phyloP scores from a whole-genome alignment of 2,329 filamentous ascomycete genomes.

The Cordyceps cicadae region DNA sequence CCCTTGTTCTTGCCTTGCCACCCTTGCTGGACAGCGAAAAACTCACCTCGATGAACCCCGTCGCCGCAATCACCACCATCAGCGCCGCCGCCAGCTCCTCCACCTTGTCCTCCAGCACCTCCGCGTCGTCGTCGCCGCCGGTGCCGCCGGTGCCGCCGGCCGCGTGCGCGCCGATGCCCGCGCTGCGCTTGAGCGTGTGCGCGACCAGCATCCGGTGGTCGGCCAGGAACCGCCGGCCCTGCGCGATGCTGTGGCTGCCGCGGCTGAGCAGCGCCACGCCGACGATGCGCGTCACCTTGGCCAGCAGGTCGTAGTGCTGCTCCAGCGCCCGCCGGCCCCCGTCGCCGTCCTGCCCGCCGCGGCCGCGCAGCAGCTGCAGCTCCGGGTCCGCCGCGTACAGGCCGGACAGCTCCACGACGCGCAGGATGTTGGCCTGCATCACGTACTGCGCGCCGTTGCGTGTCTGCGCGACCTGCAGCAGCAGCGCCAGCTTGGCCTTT shows the following conservation, averaged over 20 bases:
- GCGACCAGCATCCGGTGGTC: conserved; percentile 79
- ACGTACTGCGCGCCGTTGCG: conserved; percentile 76
- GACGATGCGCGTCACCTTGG: conserved; percentile 72
- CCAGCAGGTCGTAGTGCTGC: conserved; percentile 77
- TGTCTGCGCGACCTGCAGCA: conserved; percentile 77
- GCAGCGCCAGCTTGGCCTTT: conserved; percentile 69
- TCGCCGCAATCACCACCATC: conserved; percentile 72
- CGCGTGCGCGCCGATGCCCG: conserved; percentile 56
- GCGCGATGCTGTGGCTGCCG: conserved; percentile 73
- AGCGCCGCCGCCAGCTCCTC: conserved; percentile 77
- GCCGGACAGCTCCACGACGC: conserved; percentile 69
- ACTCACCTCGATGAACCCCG: conserved; percentile 74
- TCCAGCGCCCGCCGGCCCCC: conserved; percentile 59
- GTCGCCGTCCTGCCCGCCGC: conserved; percentile 32
- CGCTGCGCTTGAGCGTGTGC: conserved; percentile 82
- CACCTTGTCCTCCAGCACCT: conserved; percentile 50
- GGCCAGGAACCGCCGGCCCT: conserved; percentile 70
- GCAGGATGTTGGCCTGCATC: conserved; percentile 83
- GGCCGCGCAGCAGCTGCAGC: conserved; percentile 64
- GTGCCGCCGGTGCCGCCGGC: conserved; percentile 19
- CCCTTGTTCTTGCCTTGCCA: neutral
- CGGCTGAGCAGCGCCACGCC: conserved; percentile 73
- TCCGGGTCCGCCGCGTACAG: conserved; percentile 88
- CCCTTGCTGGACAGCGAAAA: neutral
- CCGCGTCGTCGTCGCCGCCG: conserved; percentile 17